Evolutionary conservation across 805 yeast genomes (phyloP).

Genomic region (Candida easanensis): DNA sequence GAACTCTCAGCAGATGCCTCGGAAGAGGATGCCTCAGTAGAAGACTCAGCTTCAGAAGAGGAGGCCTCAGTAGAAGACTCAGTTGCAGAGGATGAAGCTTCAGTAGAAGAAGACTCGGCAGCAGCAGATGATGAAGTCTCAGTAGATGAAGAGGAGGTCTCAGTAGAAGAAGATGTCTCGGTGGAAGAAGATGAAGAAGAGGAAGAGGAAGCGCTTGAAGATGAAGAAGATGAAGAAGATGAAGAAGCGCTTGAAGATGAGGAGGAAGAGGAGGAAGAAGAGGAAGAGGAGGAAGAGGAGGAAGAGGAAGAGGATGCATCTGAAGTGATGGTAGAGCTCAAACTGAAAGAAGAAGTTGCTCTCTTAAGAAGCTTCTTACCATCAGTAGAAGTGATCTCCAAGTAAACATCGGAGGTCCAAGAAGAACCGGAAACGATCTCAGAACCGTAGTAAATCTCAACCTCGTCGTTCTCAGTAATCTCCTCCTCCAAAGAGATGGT

Average conservation of each 20-base stretch:
- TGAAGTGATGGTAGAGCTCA: slow-evolving; percentile 10
- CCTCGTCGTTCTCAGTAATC: not conserved
- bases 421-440: slow-evolving; percentile 11
- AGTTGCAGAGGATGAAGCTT: slow-evolving; percentile 27
- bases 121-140: slow-evolving; percentile 27
- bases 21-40: slow-evolving; percentile 12
- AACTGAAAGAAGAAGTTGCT: slow-evolving; percentile 8
- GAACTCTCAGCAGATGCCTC: slow-evolving; percentile 18
- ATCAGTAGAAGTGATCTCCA: slow-evolving; percentile 8
- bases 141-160: slow-evolving; percentile 8
- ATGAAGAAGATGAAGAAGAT: slow-evolving; percentile 9
- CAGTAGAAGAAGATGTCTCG: slow-evolving; percentile 21
- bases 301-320: slow-evolving; percentile 1
- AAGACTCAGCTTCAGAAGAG: slow-evolving; percentile 17
- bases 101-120: slow-evolving; percentile 13
- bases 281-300: no score
- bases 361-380: slow-evolving; percentile 16
- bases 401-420: slow-evolving; percentile 9
- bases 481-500: slow-evolving; percentile 2
- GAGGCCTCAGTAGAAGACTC: not conserved
- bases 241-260: not conserved
- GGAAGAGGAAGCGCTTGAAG: slow-evolving; percentile 19
- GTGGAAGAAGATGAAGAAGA: not conserved
- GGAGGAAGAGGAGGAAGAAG: slow-evolving; percentile 4
- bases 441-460: slow-evolving; percentile 8